Evolutionary conservation across 306 rosid species (phyloP), one percentile per base, ranked within the genome.

Genomic region (Inga oerstediana): DNA sequence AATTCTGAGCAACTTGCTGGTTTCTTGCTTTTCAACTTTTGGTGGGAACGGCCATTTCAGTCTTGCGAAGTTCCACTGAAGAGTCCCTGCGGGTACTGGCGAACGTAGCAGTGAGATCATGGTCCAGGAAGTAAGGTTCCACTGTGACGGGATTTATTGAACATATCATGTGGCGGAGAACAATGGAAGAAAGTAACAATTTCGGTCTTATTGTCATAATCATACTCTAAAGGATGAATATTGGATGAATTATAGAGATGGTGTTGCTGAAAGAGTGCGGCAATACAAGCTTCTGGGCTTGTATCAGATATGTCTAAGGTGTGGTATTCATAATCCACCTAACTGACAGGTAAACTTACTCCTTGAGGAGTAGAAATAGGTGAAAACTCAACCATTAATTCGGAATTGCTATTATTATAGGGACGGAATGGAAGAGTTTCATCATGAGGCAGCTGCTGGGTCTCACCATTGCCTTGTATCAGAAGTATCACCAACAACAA

Each of bases 141-240:
- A 44, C 1, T 8, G 35, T 30, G 37, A 34, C 37, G n/a, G 20
- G 45, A 79, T 8, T 5, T 9, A 27, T 27, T 27, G 30, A 27
- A 27, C 30, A 27, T 41, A 0, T 12, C 10, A 1, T 0, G 8
- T 34, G 51, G 4, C 1, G 22, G 22, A 27, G 30, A 30, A 14
- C 73, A 7, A 54, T 8, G 72, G 58, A 80, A 84, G 81, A 84
- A 69, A 22, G 84, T 75, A 59, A 10, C 70, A 46, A 45, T 62
- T 22, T 20, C 0, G 0, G 46, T 34, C 37, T 3, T 34, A 34
- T 34, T 34, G 37, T 34, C 4, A 13, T 17, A 7, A 17, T 16
- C n/a, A 0, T 15, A 68, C 4, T 35, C 20, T 32, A 82, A 75
- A 54, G 85, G 72, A 13, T 16, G 8, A 27, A 37, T 3, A 34